Evolutionary conservation across 176 grass and related monocot genomes (phyloP).

Genomic region (Canna indica): DNA sequence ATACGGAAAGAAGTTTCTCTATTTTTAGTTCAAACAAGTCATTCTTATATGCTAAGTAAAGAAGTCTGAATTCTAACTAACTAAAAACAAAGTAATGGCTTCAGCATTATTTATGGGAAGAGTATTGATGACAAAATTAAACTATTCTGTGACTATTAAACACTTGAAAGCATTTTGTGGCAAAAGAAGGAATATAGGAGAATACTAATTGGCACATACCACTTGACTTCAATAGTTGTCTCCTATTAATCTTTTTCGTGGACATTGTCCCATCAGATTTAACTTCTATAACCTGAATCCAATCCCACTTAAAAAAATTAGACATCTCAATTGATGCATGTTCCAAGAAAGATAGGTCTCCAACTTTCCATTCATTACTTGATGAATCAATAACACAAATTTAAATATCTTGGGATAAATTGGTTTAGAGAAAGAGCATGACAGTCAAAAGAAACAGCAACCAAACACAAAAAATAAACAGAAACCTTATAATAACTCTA

Average conservation of each 20-base stretch:
- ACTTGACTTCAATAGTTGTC: conserved; percentile 93
- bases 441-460: neutral
- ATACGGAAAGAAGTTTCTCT: neutral
- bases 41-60: neutral
- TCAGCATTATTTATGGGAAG: neutral
- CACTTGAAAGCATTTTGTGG: neutral
- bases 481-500: neutral
- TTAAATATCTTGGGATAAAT: neutral
- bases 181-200: neutral
- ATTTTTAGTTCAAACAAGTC: too few relatives aligned
- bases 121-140: neutral
- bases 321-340: neutral
- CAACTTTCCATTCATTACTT: neutral
- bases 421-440: neutral
- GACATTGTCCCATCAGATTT: conserved; percentile 67
- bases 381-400: neutral
- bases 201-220: conserved; percentile 37
- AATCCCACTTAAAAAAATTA: neutral
- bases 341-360: neutral
- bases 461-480: neutral
- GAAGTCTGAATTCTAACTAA: neutral
- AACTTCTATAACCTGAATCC: conserved; percentile 71
- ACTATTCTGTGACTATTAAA: neutral
- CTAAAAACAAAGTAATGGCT: neutral
- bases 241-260: conserved; percentile 78